Base-by-base conservation (phyloP, 768 basidiomycete genomes). In the Trametopsis cervina region DNA sequence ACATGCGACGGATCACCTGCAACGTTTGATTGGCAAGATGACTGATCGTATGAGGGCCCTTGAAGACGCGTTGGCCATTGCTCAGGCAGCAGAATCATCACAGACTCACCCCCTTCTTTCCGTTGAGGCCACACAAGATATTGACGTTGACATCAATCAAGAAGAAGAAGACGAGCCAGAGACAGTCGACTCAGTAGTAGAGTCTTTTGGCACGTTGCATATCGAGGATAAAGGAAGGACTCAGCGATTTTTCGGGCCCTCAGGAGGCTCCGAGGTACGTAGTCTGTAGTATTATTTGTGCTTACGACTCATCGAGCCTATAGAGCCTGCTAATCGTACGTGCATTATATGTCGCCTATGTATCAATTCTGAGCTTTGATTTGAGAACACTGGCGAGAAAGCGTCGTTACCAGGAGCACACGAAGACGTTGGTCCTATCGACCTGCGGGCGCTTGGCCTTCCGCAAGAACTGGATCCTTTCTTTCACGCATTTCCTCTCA, bases 21-120 rank as follows among this genome's bases (percentile, higher is more conserved):
- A 68, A n/a, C 63, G 66, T 41, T 75, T 74, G 60, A 60, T 75
- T 40, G 52, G 58, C 13, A 68, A 63, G 44, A 62, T 78, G 60
- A 72, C 77, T 50, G 70, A 72, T 6, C 69, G 77, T 1, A 76
- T 77, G 69, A 72, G 67, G 51, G 69, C 70, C 2, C 64, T 80
- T 18, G 78, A 81, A 58, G 76, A 77, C 54, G 78, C 76, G 15
- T 57, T 80, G 17, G 72, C 71, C 20, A 75, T 76, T 24, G 58
- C 72, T 18, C 69, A 77, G 42, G 55, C 65, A 21, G 57, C 63
- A n/a, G 59, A 66, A 39, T 69, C 72, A 17, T 55, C 64, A 47
- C 53, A 65, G 43, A 61, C 66, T 1, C 74, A 77, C 52, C 76
- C 75, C 1, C 57, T 75, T n/a, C 65, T 77, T 6, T 24, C 51